Evolutionary conservation across 2,329 filamentous ascomycete genomes (phyloP).

Genomic region (Hypoxylon sp.): DNA sequence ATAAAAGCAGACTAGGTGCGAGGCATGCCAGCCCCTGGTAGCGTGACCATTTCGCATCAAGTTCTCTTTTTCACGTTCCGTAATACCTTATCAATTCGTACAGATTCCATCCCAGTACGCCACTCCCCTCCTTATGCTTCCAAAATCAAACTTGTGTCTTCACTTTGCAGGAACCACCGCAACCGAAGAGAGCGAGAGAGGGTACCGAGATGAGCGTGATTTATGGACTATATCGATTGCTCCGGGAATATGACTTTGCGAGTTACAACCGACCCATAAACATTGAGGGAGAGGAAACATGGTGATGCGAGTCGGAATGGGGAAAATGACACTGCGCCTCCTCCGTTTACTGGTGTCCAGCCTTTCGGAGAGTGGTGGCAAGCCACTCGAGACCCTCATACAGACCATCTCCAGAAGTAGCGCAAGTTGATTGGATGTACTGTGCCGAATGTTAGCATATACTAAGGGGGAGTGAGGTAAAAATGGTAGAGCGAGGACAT

Average conservation of each 20-base stretch:
- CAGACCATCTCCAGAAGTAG: constrained; percentile 98
- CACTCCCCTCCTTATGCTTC: constrained; percentile 53
- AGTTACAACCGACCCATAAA: constrained; percentile 71
- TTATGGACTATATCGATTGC: constrained; percentile 71
- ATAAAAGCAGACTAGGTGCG: constrained; percentile 45
- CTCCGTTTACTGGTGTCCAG: constrained; percentile 72
- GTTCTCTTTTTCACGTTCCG: constrained; percentile 53
- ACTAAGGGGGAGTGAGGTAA: no score
- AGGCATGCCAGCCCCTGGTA: constrained; percentile 43
- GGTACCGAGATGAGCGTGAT: constrained; percentile 57
- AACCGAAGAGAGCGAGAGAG: constrained; percentile 47
- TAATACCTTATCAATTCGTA: constrained; percentile 56
- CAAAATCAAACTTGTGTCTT: constrained; percentile 54
- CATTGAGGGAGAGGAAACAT: constrained; percentile 58
- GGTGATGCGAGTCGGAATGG: constrained; percentile 59
- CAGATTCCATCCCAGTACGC: constrained; percentile 58
- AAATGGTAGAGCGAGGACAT: constrained; percentile 62
- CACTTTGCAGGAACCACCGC: constrained; percentile 50
- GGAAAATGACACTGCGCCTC: constrained; percentile 55
- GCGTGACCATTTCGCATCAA: constrained; percentile 48
- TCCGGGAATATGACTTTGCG: constrained; percentile 66
- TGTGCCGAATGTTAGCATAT: constrained; percentile 59
- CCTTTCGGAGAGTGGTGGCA: constrained; percentile 85
- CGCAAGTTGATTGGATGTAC: constrained; percentile 99
- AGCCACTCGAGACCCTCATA: constrained; percentile 99